phyloP scores from a whole-genome alignment of 345 rosid species.

The Excoecaria agallocha region DNA sequence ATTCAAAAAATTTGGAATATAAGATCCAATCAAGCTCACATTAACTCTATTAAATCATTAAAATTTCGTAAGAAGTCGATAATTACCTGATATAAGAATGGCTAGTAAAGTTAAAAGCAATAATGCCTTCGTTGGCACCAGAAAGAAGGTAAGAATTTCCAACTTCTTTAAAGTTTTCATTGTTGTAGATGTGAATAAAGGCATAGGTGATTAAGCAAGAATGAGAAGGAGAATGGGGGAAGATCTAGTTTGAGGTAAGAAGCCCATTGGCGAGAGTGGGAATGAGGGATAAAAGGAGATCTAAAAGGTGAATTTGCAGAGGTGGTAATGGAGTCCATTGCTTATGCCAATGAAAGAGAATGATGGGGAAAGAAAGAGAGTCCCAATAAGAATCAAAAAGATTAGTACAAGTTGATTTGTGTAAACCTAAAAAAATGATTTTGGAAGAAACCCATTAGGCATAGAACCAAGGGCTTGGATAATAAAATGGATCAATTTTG shows the following conservation, averaged over 20 bases:
- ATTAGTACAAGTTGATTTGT: too few species aligned
- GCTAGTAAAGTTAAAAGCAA: slow-evolving; percentile 33
- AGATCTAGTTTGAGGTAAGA: slow-evolving; percentile 19
- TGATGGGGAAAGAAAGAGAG: background rate
- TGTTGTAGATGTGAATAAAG: slow-evolving; percentile 69
- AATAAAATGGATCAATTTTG: too few species aligned
- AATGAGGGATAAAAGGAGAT: slow-evolving; percentile 7
- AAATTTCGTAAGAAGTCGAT: background rate
- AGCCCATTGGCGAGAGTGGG: slow-evolving; percentile 40
- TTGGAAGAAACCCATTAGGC: too few species aligned
- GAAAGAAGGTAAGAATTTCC: slow-evolving; percentile 85
- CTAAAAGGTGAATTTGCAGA: slow-evolving; percentile 26
- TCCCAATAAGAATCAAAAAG: too few species aligned
- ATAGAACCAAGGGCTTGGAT: too few species aligned
- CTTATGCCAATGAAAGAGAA: too few species aligned
- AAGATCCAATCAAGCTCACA: background rate
- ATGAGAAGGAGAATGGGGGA: background rate
- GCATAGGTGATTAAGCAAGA: slow-evolving; percentile 32
- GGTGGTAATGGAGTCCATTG: background rate
- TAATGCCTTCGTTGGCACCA: slow-evolving; percentile 96
- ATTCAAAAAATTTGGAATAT: background rate
- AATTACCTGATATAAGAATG: slow-evolving; percentile 61
- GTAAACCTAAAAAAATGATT: too few species aligned
- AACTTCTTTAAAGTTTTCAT: slow-evolving; percentile 62
- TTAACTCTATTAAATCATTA: slow-evolving; percentile 3